Base-by-base conservation (phyloP, 1,139 yeast genomes). In the Debaryomyces fabryi region DNA sequence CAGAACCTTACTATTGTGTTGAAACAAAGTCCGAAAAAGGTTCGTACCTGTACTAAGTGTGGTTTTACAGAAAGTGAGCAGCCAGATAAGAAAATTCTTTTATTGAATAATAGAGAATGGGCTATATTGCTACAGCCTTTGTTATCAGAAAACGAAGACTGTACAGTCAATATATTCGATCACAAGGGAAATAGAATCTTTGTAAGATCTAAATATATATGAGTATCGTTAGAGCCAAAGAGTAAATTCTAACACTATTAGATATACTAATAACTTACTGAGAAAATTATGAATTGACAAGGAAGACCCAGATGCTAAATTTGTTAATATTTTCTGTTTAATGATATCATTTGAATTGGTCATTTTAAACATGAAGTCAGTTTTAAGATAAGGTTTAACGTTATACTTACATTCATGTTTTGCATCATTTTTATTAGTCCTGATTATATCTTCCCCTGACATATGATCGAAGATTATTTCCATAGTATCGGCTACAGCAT, bases 41-140 rank as follows among this genome's bases (percentile, higher is more conserved):
- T 63, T 18, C 64, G 63, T 39, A 66, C 68, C 1, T 73, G 78
- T 55, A 57, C 58, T 12, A 71, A 64, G 20, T 73, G 78, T 59
- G 78, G 78, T 6, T 64, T 65, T 42, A 63, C 58, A 16, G 58
- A 56, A 33, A 46, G 40, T 20, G 49, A 52, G 21, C 56, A 56
- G 18, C 60, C 56, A 34, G 59, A 54, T 6, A 49, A 52, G n/a
- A 54, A 54, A 23, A 46, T 50, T n/a, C 47, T 48, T 8, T 42
- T 58, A 4, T 53, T 67, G 30, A 57, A 59, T 3, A 44, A 46
- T 2, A 49, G 53, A 16, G 72, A 69, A 46, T 72, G 78, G 78
- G 43, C 52, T 7, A 55, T 58, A 3, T 50, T 72, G 12, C 56
- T 73, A 24, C 56, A 59, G 29, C 74, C 75, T 0, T 49, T 70